Evolutionary conservation across 352 stramenopile species (phyloP), one percentile per base, ranked within the genome.

Genomic region (Globisporangium polare): DNA sequence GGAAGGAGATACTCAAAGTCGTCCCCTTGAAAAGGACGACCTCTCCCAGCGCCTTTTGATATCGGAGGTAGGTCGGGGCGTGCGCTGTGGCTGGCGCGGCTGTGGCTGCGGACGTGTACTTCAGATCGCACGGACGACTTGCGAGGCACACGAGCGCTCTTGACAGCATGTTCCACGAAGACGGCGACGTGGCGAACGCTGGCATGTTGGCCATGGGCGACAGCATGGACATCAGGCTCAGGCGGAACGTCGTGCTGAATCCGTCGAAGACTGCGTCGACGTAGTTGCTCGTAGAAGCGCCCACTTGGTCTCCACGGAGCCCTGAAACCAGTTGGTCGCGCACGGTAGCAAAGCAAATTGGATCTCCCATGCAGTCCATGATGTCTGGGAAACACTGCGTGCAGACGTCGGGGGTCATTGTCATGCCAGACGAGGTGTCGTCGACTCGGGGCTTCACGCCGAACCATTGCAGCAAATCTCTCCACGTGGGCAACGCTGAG

Each of bases 381-480:
- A 60, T 35, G 15, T 29, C 7, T 13, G 53, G 53, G 10, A 60
- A 13, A 13, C 53, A 60, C 37, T n/a, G 3, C 22, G 24, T 49
- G 53, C 53, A 60, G 17, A 47, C 35, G 27, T 50, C 53, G 18
- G 26, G 37, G 7, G 27, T 42, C 26, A 17, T 27, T 9, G 20
- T 12, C 5, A 24, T 50, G 33, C 31, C 18, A 17, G 53, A 24
- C 35, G 27, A 15, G 31, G 18, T 49, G 24, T n/a, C 26, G 53
- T 17, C 29, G 12, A 10, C 13, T 5, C 26, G 5, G 8, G n/a
- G 26, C 24, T 8, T 6, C 10, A 42, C 26, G 22, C 53, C 33
- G 18, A 60, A 60, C 53, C 53, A 60, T 5, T 22, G 17, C n/a
- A 49, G 53, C n/a, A 60, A 15, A 37, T 47, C 50, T 5, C 6